A percentile compares a stretch with the other conserved stretches of the same genome.
Evolutionary conservation across 768 basidiomycete species (phyloP).

Genomic region (Pleurotus citrinopileatus): DNA sequence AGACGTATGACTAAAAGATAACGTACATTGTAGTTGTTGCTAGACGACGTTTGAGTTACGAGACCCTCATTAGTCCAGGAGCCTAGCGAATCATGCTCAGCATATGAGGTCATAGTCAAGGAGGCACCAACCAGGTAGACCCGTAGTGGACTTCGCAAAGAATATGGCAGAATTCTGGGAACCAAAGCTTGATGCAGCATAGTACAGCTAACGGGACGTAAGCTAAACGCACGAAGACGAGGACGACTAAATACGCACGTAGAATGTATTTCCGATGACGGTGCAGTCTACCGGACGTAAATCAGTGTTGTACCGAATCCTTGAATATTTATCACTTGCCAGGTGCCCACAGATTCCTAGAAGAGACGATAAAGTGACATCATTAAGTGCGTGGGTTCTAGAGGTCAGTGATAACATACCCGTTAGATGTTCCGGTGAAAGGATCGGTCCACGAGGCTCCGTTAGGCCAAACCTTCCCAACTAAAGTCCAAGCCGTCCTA

Average conservation of each 20-base stretch:
- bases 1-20: neutral
- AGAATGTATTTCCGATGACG: slow-evolving; percentile 20
- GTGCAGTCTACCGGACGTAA: neutral
- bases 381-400: slow-evolving; percentile 1
- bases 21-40: slow-evolving; percentile 40
- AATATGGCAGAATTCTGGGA: slow-evolving; percentile 54
- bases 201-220: slow-evolving; percentile 40
- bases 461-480: slow-evolving; percentile 46
- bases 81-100: slow-evolving; percentile 18
- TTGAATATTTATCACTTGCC: slow-evolving; percentile 10
- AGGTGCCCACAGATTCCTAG: slow-evolving; percentile 38
- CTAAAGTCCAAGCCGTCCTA: slow-evolving; percentile 41
- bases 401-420: slow-evolving; percentile 21
- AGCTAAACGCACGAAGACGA: no score
- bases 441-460: slow-evolving; percentile 49
- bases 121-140: slow-evolving; percentile 31
- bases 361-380: neutral
- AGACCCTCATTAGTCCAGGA: slow-evolving; percentile 46
- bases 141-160: slow-evolving; percentile 50
- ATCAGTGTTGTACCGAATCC: neutral
- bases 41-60: slow-evolving; percentile 38
- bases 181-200: slow-evolving; percentile 52
- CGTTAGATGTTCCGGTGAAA: slow-evolving; percentile 46
- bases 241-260: slow-evolving; percentile 10
- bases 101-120: neutral